Evolutionary conservation across 805 yeast species (phyloP), one percentile per base, ranked within the genome.

Genomic region (Lipomyces starkeyi): DNA sequence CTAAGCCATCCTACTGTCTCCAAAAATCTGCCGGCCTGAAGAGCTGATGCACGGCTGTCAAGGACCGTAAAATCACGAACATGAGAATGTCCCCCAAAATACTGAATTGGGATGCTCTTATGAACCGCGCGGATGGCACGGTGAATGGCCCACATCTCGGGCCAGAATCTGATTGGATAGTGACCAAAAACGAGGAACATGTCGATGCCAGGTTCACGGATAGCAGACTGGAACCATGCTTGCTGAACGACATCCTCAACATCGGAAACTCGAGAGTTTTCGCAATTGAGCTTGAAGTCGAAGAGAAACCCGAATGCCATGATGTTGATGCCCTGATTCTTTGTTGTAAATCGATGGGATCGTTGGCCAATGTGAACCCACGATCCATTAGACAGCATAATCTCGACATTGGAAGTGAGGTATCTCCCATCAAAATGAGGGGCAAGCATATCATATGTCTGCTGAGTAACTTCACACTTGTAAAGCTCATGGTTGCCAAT

Each of bases 21-120:
- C 75, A 97, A 86, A 76, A 91, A 94, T 61, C 97, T 82, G 0
- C 98, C 98, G 76, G 97, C 91, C 79, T 94, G 97, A n/a, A 94
- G 78, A 0, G 89, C 97, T 0, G 91, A 87, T 29, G 93, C 84
- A 60, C 79, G 80, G 1, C 81, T 79, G 75, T 94, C 98, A 61
- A 88, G 81, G 2, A 86, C 80, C 7, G 86, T 84, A 77, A 89
- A 94, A 78, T 94, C 98, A 69, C 98, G 82, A 17, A 94, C 87
- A 76, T 94, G 98, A 35, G 96, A 88, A 78, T 94, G 98, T 0
- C 98, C 98, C 1, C 98, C 98, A 78, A 94, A 89, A 73, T 90
- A 91, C 76, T 92, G 97, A 63, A 94, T 90, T 0, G 87, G 81
- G 0, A 84, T 83, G 37, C 82, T 76, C 5, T 96, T 94, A 73